These are phyloP conservation scores for Elaphomyces granulatus DNA, from an alignment of 495 filamentous ascomycete species.

Conservation along the genomic window DNA sequence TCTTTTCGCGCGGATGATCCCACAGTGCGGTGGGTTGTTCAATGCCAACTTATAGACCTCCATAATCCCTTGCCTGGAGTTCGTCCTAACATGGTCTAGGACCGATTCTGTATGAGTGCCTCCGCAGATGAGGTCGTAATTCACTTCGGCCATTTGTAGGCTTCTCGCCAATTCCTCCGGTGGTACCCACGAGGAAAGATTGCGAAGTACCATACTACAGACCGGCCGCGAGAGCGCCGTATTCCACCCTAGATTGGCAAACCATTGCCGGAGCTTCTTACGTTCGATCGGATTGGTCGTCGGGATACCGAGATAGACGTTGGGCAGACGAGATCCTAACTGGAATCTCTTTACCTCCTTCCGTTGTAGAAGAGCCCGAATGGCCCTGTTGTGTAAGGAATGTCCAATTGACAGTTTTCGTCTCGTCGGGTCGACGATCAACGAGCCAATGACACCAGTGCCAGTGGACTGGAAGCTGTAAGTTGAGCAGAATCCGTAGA, in stretches of 20 bases:
- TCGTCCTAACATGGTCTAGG: constrained; percentile 58
- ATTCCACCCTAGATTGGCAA: constrained; percentile 59
- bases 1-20: constrained; percentile 69
- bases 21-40: constrained; percentile 53
- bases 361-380: constrained; percentile 52
- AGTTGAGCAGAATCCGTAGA: constrained; percentile 82
- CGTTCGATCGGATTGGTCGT: constrained; percentile 41
- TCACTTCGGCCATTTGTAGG: constrained; percentile 46
- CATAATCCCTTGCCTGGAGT: constrained; percentile 64
- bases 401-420: constrained; percentile 76
- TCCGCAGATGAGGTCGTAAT: constrained; percentile 63
- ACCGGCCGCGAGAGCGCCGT: constrained; percentile 45
- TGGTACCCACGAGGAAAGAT: constrained; percentile 55
- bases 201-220: constrained; percentile 50
- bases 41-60: constrained; percentile 72
- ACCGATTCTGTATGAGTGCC: constrained; percentile 61
- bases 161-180: constrained; percentile 59
- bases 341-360: constrained; percentile 61
- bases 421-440: constrained; percentile 72
- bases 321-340: constrained; percentile 62
- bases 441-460: constrained; percentile 62
- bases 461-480: constrained; percentile 57
- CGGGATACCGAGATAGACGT: constrained; percentile 68
- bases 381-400: constrained; percentile 68
- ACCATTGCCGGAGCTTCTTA: constrained; percentile 47